phyloP scores from a whole-genome alignment of 2,329 filamentous ascomycete genomes.

The Pyricularia sp. region DNA sequence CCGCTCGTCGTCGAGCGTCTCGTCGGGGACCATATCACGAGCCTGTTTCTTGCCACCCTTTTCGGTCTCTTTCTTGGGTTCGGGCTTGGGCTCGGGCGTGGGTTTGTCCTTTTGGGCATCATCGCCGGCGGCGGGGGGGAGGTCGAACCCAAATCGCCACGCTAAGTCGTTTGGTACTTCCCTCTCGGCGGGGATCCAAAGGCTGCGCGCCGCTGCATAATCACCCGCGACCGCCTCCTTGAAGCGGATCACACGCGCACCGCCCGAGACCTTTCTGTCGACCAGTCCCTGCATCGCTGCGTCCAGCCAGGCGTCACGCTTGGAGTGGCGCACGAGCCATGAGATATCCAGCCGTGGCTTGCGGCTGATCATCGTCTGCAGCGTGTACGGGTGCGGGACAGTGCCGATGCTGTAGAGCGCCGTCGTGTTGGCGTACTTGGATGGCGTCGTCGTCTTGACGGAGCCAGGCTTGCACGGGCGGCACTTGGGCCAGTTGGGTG shows the following conservation, averaged over 20 bases:
- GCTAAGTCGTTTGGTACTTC: slow-evolving; percentile 62
- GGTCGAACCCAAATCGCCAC: slow-evolving; percentile 81
- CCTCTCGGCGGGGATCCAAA: slow-evolving; percentile 74
- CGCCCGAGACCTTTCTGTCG: slow-evolving; percentile 51
- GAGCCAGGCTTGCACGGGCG: slow-evolving; percentile 59
- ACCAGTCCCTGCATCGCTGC: slow-evolving; percentile 62
- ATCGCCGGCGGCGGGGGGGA: slow-evolving; percentile 35
- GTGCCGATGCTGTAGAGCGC: slow-evolving; percentile 73
- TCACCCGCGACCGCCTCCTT: slow-evolving; percentile 75
- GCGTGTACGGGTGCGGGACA: slow-evolving; percentile 86
- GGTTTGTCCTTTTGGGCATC: slow-evolving; percentile 46
- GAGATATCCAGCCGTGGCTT: slow-evolving; percentile 50
- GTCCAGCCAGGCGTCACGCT: slow-evolving; percentile 71
- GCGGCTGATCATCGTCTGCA: slow-evolving; percentile 57
- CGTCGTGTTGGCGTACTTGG: slow-evolving; percentile 62
- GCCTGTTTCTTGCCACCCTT: slow-evolving; percentile 18
- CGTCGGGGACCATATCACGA: slow-evolving; percentile 24
- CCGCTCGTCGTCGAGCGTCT: slow-evolving; percentile 18
- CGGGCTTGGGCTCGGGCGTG: slow-evolving; percentile 47
- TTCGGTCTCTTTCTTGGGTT: slow-evolving; percentile 22
- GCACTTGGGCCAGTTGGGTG: slow-evolving; percentile 70
- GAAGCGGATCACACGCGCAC: slow-evolving; percentile 59
- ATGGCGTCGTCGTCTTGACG: slow-evolving; percentile 57
- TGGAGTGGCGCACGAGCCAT: slow-evolving; percentile 58
- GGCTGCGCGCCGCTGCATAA: slow-evolving; percentile 49